Evolutionary conservation across 2,329 filamentous ascomycete species (phyloP).

Genomic region (Verticillium nonalfalfae): DNA sequence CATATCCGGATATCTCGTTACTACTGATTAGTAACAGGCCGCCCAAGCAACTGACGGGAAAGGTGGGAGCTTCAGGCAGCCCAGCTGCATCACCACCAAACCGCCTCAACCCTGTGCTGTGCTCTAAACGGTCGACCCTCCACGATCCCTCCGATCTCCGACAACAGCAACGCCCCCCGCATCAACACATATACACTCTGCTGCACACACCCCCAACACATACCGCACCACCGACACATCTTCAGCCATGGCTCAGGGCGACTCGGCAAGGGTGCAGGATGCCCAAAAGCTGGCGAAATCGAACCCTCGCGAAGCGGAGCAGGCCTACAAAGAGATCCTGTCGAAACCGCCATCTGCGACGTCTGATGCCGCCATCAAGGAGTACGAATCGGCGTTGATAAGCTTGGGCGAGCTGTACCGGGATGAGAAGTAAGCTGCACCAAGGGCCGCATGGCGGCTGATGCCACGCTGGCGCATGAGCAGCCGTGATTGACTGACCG

Average conservation of each 20-base stretch:
- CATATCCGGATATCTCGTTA: neutral
- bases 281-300: conserved; percentile 78
- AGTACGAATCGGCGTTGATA: conserved; percentile 86
- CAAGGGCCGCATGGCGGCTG: neutral
- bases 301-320: conserved; percentile 77
- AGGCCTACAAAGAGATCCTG: conserved; percentile 84
- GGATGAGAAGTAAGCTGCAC: conserved; percentile 64
- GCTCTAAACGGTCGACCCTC: neutral
- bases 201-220: conserved; percentile 12
- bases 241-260: conserved; percentile 46
- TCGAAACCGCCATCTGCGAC: conserved; percentile 77
- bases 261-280: conserved; percentile 70
- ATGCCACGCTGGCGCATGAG: neutral
- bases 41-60: neutral
- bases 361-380: conserved; percentile 76
- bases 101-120: neutral
- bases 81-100: conserved; percentile 4
- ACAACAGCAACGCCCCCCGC: no score
- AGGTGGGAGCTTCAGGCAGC: neutral
- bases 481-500: neutral
- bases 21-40: neutral
- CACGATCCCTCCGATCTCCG: neutral
- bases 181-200: no score
- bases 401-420: conserved; percentile 88
- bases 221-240: conserved; percentile 14